phyloP scores from a whole-genome alignment of 345 rosid genomes.

The Corchorus capsularis region DNA sequence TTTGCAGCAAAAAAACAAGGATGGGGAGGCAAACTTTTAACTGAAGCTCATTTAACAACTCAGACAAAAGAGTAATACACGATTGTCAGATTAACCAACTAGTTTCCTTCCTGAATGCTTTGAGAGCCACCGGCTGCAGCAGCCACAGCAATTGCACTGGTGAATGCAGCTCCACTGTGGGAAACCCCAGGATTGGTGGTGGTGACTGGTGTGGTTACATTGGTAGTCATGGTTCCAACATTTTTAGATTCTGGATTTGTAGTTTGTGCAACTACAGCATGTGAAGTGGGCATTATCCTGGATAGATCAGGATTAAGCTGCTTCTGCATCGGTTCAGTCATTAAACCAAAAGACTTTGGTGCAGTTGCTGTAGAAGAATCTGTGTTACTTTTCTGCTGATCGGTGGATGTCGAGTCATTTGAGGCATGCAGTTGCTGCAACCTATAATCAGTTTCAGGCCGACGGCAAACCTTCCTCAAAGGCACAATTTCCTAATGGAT shows the following conservation, averaged over 20 bases:
- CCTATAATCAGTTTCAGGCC: constrained; percentile 99
- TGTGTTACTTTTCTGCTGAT: constrained; percentile 36
- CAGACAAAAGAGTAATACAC: no score
- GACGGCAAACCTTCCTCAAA: constrained; percentile 85
- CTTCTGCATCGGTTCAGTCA: constrained; percentile 40
- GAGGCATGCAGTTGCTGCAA: constrained; percentile 89
- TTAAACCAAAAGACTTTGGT: constrained; percentile 22
- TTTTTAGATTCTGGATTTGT: not conserved
- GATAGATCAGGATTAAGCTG: constrained; percentile 23
- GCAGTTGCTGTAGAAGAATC: constrained; percentile 29
- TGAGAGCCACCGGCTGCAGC: not conserved
- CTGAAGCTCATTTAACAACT: no score
- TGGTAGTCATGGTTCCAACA: not conserved
- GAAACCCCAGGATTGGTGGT: not conserved
- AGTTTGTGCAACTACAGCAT: not conserved
- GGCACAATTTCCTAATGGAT: constrained; percentile 93
- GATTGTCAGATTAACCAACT: not conserved
- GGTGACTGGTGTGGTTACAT: not conserved
- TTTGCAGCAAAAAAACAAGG: no score
- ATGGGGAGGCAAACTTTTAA: no score
- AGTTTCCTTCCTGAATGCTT: not conserved
- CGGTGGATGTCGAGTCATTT: constrained; percentile 39
- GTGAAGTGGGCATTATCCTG: not conserved
- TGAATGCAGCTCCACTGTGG: not conserved
- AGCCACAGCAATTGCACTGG: not conserved